Conservation (phyloP, 345 rosid species). For the Hirschfeldia incana region DNA sequence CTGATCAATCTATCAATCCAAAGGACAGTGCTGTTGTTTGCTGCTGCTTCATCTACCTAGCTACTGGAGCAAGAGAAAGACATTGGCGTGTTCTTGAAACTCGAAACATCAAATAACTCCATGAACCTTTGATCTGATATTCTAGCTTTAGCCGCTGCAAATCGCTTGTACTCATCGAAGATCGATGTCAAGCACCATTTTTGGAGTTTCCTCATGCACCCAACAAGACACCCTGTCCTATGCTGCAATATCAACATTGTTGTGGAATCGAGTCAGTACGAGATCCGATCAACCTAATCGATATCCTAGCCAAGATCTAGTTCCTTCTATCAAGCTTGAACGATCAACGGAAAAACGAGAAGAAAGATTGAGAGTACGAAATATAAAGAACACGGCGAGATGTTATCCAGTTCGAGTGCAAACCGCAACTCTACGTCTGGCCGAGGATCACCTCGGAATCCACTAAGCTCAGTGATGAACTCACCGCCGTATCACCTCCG, state of each 20-base stretch:
- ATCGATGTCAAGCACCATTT: conserved; percentile 86
- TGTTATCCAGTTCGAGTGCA: too few species aligned
- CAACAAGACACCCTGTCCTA: conserved; percentile 92
- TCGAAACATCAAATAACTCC: conserved; percentile 81
- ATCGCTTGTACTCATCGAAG: conserved; percentile 84
- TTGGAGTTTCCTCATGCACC: conserved; percentile 90
- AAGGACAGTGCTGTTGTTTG: neutral
- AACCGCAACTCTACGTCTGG: too few species aligned
- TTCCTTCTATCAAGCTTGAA: too few species aligned
- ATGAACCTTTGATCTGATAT: conserved; percentile 88
- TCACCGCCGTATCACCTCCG: too few species aligned
- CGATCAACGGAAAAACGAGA: too few species aligned
- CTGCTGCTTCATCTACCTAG: conserved; percentile 33
- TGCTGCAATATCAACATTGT: conserved; percentile 56
- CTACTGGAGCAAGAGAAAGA: conserved; percentile 68
- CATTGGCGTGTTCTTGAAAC: conserved; percentile 65
- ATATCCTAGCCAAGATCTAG: too few species aligned
- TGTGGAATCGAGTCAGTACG: too few species aligned
- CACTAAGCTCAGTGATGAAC: too few species aligned
- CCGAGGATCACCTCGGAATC: too few species aligned
- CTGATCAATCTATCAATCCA: conserved; percentile 16
- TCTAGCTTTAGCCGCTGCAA: conserved; percentile 94
- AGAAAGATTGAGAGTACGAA: too few species aligned
- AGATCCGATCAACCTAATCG: too few species aligned
- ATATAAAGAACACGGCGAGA: too few species aligned